These are phyloP conservation scores for Acer campestre DNA, from an alignment of 345 rosid genomes.

Conservation along the genomic window DNA sequence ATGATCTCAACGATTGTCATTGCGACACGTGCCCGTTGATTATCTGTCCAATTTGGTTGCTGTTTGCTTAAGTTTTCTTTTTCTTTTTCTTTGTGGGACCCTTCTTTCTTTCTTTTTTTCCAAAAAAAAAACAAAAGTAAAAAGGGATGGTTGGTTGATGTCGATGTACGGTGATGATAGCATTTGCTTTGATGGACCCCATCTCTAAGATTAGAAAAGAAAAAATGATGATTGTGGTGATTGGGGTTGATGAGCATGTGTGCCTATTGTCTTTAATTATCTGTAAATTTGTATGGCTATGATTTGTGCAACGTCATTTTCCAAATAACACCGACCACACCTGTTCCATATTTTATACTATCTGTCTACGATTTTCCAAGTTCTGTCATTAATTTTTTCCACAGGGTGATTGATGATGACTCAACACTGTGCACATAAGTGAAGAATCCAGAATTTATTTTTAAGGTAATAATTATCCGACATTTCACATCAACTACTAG, in stretches of 20 bases:
- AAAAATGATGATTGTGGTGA: neutral
- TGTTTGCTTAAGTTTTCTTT: constrained; percentile 1
- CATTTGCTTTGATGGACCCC: neutral
- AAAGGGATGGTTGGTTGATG: neutral
- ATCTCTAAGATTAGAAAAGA: neutral
- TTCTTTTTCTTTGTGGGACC: neutral
- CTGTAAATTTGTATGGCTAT: constrained; percentile 22
- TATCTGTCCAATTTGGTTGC: neutral
- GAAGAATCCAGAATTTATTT: too few relatives aligned
- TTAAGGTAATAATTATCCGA: too few relatives aligned
- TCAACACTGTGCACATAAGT: too few relatives aligned
- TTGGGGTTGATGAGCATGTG: neutral
- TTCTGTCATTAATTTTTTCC: too few relatives aligned
- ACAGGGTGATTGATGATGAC: too few relatives aligned
- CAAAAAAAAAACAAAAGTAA: neutral
- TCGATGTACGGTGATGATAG: neutral
- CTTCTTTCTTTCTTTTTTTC: neutral
- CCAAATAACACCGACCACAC: constrained; percentile 7
- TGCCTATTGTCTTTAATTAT: neutral
- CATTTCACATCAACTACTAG: too few relatives aligned
- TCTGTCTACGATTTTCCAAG: too few relatives aligned
- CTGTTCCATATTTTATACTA: neutral
- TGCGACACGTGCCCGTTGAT: neutral
- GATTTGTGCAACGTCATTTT: constrained; percentile 21
- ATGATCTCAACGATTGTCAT: constrained; percentile 10